phyloP scores from a whole-genome alignment of 805 yeast genomes.

The Saccharomycopsis sp. region DNA sequence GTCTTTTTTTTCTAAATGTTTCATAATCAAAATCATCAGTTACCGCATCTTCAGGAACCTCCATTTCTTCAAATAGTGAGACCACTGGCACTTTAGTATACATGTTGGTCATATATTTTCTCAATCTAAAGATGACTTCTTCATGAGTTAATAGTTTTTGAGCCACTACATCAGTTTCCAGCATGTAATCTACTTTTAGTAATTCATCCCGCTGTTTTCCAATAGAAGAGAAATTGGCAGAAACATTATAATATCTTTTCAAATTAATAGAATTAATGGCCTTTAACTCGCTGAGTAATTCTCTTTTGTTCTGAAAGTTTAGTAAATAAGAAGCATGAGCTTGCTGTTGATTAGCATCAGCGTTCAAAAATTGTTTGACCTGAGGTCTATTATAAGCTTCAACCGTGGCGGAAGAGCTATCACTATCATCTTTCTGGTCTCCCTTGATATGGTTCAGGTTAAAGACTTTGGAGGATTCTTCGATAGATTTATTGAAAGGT shows the following conservation, averaged over 20 bases:
- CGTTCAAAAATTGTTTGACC: neutral
- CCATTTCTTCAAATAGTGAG: conserved; percentile 24
- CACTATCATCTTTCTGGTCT: neutral
- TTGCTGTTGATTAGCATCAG: neutral
- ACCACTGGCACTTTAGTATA: conserved; percentile 47
- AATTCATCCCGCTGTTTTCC: conserved; percentile 8
- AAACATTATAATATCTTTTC: conserved; percentile 5
- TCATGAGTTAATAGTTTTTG: conserved; percentile 45
- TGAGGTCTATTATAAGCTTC: too few relatives aligned
- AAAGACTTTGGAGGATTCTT: neutral
- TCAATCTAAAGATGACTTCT: conserved; percentile 48
- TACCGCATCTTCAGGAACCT: too few relatives aligned
- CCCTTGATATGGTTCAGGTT: neutral
- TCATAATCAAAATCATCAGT: conserved; percentile 31
- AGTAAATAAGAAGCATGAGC: neutral
- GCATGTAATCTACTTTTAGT: conserved; percentile 12
- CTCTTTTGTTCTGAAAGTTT: conserved; percentile 3
- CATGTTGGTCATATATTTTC: conserved; percentile 37
- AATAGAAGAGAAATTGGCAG: conserved; percentile 6
- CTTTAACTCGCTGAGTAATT: conserved; percentile 4
- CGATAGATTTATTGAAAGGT: neutral
- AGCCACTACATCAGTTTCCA: conserved; percentile 39
- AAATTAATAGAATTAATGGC: neutral
- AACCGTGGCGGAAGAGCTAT: too few relatives aligned
- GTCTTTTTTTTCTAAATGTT: conserved; percentile 39